Conservation (phyloP, 495 filamentous ascomycete species). For the Acidomyces sp. region DNA sequence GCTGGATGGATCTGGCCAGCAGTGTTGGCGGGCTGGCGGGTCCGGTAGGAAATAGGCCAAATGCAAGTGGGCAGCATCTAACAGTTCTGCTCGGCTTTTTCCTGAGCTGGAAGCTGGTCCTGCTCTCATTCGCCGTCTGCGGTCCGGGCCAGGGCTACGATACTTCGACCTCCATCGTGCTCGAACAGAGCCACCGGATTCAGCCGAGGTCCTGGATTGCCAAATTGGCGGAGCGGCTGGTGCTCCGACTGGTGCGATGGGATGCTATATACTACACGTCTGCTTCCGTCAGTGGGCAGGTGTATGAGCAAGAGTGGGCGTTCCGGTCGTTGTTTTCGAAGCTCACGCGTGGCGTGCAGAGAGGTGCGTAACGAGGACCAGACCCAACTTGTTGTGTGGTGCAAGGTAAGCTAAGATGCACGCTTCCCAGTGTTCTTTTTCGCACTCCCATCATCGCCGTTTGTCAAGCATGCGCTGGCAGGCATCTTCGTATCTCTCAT, state of each 20-base stretch:
- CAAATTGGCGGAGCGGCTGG: slow-evolving; percentile 19
- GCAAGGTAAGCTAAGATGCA: slow-evolving; percentile 11
- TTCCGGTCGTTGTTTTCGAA: slow-evolving; percentile 61
- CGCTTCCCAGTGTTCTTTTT: slow-evolving; percentile 5
- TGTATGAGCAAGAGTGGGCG: slow-evolving; percentile 94
- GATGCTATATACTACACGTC: slow-evolving; percentile 80
- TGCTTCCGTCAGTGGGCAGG: slow-evolving; percentile 54
- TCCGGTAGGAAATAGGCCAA: too few species aligned
- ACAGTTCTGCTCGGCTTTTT: slow-evolving; percentile 7
- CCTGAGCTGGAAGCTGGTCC: slow-evolving; percentile 54
- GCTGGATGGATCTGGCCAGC: too few species aligned
- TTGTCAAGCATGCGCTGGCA: slow-evolving; percentile 31
- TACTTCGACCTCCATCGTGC: slow-evolving; percentile 63
- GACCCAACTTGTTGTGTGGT: background rate
- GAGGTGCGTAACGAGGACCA: slow-evolving; percentile 30
- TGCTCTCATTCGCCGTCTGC: slow-evolving; percentile 48
- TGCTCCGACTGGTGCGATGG: slow-evolving; percentile 63
- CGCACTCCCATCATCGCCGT: slow-evolving; percentile 8
- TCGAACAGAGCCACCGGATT: slow-evolving; percentile 2
- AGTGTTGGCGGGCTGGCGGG: too few species aligned
- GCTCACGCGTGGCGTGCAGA: slow-evolving; percentile 34
- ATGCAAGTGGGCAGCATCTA: too few species aligned
- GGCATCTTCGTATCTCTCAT: slow-evolving; percentile 54
- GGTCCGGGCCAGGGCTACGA: slow-evolving; percentile 74
- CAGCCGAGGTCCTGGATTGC: background rate